Base-by-base conservation (phyloP, 805 yeast species). In the Zygoascus ofunaensis region DNA sequence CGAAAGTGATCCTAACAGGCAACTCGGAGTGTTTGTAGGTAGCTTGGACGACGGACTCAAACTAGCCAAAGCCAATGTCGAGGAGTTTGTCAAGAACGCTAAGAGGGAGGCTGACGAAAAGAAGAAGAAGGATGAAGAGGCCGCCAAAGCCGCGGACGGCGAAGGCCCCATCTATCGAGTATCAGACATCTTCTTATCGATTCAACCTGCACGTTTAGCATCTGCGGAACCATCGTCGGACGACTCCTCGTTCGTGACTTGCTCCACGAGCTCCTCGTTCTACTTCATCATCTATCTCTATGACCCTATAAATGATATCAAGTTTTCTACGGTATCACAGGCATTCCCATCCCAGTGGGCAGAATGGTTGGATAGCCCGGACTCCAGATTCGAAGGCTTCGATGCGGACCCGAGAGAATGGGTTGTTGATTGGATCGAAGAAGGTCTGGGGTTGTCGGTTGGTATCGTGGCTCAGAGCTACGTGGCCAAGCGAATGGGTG, bases 271-370 rank as follows among this genome's bases (percentile, higher is more conserved):
- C 1, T 34, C 43, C n/a, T 46, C 84, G 10, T 89, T 90, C 59
- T 74, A 77, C 34, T 89, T 92, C 61, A 76, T 86, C 5, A 69
- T 87, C 30, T 74, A 85, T 18, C 69, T 92, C 53, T 76, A 77
- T 52, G 98, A 92, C 58, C 76, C 79, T 36, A 79, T 82, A 33
- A 90, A 92, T 64, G 74, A 78, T 50, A 77, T 92, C 50, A 73
- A 80, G 5, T 73, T 86, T 37, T 72, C 77, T 23, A 80, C 86
- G 41, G 79, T 81, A 53, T 84, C 97, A 0, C 98, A 92, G 63
- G 79, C 95, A 4, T 82, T 87, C 69, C 97, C 98, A 8, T 60
- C 76, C 38, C 80, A 77, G 58, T 92, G 98, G 98, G 81, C 87
- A 7, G 68, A 76, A n/a, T 92, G 98, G 98, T 71, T 90, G n/a